Percentiles rank a stretch among this genome's conserved stretches.
These are phyloP conservation scores for Neonectria hederae DNA, from an alignment of 2,329 filamentous ascomycete genomes.

Conservation along the genomic window DNA sequence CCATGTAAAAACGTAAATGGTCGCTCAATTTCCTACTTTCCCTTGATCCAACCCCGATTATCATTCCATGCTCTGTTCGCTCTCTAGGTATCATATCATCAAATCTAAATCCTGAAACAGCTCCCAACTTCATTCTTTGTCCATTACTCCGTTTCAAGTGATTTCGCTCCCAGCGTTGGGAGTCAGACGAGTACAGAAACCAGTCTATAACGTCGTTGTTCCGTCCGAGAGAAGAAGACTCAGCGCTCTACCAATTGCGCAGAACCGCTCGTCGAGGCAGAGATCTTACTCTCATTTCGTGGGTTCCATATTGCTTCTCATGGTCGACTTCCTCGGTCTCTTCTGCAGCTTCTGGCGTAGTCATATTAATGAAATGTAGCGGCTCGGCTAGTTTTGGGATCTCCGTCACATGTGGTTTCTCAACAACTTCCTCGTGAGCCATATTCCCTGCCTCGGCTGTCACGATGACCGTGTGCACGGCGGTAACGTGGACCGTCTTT, in stretches of 20 bases:
- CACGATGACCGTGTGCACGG: not conserved
- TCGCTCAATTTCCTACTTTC: not conserved
- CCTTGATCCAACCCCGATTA: not conserved
- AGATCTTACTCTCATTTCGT: not conserved
- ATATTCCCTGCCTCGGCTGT: not conserved
- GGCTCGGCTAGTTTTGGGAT: not conserved
- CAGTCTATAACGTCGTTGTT: not conserved
- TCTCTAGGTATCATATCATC: not conserved
- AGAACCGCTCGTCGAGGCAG: not conserved
- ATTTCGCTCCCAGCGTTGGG: not conserved
- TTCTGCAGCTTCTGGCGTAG: not conserved
- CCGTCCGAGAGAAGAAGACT: not conserved
- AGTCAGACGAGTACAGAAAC: not conserved
- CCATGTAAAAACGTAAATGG: not conserved
- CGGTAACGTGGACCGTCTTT: not conserved
- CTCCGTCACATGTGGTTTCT: not conserved
- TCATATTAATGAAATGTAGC: not conserved
- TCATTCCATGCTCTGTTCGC: not conserved
- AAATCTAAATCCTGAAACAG: not conserved
- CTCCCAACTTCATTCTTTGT: not conserved
- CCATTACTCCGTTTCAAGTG: not conserved
- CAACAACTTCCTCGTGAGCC: not conserved
- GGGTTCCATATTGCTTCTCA: not conserved
- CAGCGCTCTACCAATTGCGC: not conserved
- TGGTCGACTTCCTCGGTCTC: not conserved